A percentile compares a stretch with the other conserved stretches of the same genome.
phyloP scores from a whole-genome alignment of 2,329 filamentous ascomycete genomes.

The Microcera coccophila region DNA sequence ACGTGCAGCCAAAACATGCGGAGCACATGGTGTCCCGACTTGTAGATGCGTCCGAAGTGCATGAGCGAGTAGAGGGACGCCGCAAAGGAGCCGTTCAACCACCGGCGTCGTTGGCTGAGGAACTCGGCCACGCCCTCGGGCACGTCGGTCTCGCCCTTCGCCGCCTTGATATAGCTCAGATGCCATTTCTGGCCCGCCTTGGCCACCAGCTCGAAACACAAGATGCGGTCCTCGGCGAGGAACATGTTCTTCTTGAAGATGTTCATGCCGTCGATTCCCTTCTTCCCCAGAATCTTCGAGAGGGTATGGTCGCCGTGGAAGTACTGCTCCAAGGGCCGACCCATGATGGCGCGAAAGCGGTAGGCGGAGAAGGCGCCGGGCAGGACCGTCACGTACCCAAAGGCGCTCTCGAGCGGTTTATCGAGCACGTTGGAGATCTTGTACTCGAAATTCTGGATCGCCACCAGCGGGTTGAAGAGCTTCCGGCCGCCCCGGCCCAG shows the following conservation, averaged over 20 bases:
- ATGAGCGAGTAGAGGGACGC: constrained; percentile 96
- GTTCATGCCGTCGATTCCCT: constrained; percentile 99
- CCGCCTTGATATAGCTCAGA: constrained; percentile 96
- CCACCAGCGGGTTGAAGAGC: constrained; percentile 89
- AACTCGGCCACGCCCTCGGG: constrained; percentile 96
- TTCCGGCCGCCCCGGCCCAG: constrained; percentile 87
- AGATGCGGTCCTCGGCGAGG: constrained; percentile 99
- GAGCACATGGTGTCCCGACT: constrained; percentile 92
- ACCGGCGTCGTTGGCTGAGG: constrained; percentile 95
- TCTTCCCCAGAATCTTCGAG: constrained; percentile 91
- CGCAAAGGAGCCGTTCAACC: constrained; percentile 98
- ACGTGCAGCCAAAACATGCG: constrained; percentile 99
- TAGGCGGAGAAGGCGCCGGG: constrained; percentile 99
- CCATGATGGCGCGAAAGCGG: constrained; percentile 97
- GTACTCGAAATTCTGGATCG: constrained; percentile 98
- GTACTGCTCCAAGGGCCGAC: constrained; percentile 93
- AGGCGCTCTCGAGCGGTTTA: constrained; percentile 94
- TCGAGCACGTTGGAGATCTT: constrained; percentile 99
- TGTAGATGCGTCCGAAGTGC: constrained; percentile 99
- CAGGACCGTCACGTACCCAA: constrained; percentile 96
- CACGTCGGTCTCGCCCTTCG: constrained; percentile 98
- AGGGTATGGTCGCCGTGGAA: constrained; percentile 99
- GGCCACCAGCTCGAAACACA: constrained; percentile 97
- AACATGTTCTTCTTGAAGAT: constrained; percentile 99
- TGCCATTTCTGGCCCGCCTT: constrained; percentile 99